phyloP scores from a whole-genome alignment of 257 asterid genomes.

The Dorcoceras hygrometricum region DNA sequence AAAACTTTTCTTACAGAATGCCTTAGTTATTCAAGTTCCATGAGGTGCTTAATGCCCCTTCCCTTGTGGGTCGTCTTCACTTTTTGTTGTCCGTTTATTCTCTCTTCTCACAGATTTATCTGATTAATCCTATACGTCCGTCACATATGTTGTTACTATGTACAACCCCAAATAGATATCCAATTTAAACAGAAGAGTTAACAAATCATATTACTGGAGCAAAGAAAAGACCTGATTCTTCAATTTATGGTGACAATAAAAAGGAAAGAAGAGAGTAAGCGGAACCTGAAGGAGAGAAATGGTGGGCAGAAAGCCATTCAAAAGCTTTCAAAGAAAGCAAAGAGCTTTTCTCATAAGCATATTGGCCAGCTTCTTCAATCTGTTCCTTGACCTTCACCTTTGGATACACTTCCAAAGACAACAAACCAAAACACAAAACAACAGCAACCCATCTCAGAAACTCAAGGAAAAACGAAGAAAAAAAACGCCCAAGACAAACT shows the following conservation, averaged over 20 bases:
- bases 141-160: too few relatives aligned
- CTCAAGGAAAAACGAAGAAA: conserved; percentile 9
- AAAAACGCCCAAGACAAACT: conserved; percentile 3
- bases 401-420: conserved; percentile 61
- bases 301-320: conserved; percentile 50
- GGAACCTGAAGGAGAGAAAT: conserved; percentile 59
- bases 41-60: too few relatives aligned
- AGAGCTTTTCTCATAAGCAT: conserved; percentile 61
- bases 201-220: too few relatives aligned
- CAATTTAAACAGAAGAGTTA: neutral
- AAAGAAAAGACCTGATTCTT: neutral
- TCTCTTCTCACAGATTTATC: too few relatives aligned
- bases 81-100: too few relatives aligned
- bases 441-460: conserved; percentile 36
- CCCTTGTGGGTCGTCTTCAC: too few relatives aligned
- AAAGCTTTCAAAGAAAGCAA: conserved; percentile 66
- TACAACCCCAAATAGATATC: neutral
- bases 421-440: too few relatives aligned
- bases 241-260: neutral
- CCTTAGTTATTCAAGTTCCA: neutral
- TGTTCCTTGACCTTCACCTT: conserved; percentile 77
- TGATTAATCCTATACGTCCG: too few relatives aligned
- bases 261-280: neutral
- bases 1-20: neutral
- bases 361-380: conserved; percentile 62